Evolutionary conservation across 768 basidiomycete genomes (phyloP), one percentile per base, ranked within the genome.

Genomic region (Leccinellum rugosiceps): DNA sequence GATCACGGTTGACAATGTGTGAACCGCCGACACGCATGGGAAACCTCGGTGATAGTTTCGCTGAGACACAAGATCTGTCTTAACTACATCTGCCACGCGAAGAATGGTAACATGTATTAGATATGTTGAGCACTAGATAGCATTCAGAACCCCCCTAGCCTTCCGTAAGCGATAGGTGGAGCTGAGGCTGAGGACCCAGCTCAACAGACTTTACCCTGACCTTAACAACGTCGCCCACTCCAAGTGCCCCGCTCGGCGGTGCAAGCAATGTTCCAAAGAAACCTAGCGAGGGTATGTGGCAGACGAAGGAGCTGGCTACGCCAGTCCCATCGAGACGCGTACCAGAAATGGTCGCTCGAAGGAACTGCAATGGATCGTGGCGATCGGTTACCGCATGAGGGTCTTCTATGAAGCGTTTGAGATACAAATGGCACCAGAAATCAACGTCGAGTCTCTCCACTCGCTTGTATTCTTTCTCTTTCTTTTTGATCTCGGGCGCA

Each of bases 391-490:
- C 44, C 28, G 53, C 57, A 48, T 59, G 51, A 9, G 64, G 70
- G 50, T 68, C 58, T 46, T 71, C 67, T 52, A 74, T 64, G 65
- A 74, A 75, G 19, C 80, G 70, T 52, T 74, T 65, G 55, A 83
- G 57, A 58, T 67, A 80, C 56, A 67, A 51, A 50, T 74, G 57
- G 15, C 73, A 69, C 81, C 82, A 83, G 62, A 74, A 76, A 46
- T 52, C 58, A 23, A 70, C 43, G 53, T 83, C 76, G 2, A 58
- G 62, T 19, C 65, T 61, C 21, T 75, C 66, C 7, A 68, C 61
- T 6, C 72, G 66, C 53, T 68, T 74, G 44, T 62, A 50, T 31
- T 68, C 63, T 34, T 63, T 69, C 53, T 85, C 82, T 45, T 64
- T 67, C 28, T 64, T 62, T 46, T 66, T 69, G 35, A 80, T 65